Evolutionary conservation across 129 eudicot species (phyloP).

Genomic region (Artemisia tridentata): DNA sequence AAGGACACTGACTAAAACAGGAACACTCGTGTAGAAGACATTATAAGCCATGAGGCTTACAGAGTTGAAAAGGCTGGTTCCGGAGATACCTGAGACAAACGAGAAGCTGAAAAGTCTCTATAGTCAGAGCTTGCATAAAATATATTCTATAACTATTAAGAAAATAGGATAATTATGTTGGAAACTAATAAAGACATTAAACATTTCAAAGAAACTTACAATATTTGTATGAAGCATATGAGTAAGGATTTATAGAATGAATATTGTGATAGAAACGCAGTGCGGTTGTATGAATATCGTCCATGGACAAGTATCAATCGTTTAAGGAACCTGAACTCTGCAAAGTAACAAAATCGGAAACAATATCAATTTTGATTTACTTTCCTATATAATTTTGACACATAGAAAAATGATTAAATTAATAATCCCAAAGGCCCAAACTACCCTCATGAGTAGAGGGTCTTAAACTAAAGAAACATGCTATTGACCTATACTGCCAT

Average conservation of each 20-base stretch:
- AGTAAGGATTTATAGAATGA: slow-evolving; percentile 89
- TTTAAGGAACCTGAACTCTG: slow-evolving; percentile 90
- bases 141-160: slow-evolving; percentile 2
- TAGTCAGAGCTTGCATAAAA: slow-evolving; percentile 30
- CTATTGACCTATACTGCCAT: slow-evolving; percentile 3
- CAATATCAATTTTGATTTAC: not conserved
- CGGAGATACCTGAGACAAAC: slow-evolving; percentile 89
- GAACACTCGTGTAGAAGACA: slow-evolving; percentile 94
- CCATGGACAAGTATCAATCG: slow-evolving; percentile 98
- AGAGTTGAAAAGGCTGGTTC: slow-evolving; percentile 97
- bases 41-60: slow-evolving; percentile 98
- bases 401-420: not conserved
- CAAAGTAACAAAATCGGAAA: slow-evolving; percentile 35
- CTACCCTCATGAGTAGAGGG: not conserved
- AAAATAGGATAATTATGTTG: not conserved
- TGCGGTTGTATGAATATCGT: slow-evolving; percentile 92
- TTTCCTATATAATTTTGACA: not conserved
- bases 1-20: slow-evolving; percentile 89
- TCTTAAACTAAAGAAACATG: not conserved
- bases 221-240: slow-evolving; percentile 92
- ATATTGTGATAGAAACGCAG: slow-evolving; percentile 94
- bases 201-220: slow-evolving; percentile 53
- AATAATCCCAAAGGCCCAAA: not conserved
- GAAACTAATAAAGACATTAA: slow-evolving; percentile 6
- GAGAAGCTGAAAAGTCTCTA: slow-evolving; percentile 68